Base-by-base conservation (phyloP, 805 yeast species). In the Wickerhamomyces silvicola region DNA sequence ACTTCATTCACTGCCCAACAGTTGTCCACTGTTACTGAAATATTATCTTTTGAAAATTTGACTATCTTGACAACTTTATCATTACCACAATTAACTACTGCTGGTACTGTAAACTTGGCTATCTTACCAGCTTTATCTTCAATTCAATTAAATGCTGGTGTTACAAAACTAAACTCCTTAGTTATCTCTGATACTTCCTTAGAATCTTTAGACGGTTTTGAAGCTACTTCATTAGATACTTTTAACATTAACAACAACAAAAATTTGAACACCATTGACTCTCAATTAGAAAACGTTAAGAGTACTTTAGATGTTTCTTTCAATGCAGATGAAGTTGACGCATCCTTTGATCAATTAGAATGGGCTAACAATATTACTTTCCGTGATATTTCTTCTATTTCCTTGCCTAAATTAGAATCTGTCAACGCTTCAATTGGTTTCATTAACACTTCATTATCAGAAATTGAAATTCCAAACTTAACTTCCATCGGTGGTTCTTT, bases 191-290 rank as follows among this genome's bases (percentile, higher is more conserved):
- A 83, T 65, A 82, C 92, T 44, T 68, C 76, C 47, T 69, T 83
- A 56, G 69, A 69, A 52, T 63, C 79, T 31, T 72, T 83, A 53
- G 73, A 70, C 35, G 92, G 92, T 61, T 68, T 81, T 53, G 66
- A 64, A 39, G 73, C 71, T 31, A 61, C 49, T 52, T 60, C 55
- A 55, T 67, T 56, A 52, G 62, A 55, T 39, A 57, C 56, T 31
- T 79, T 80, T 66, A 70, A 90, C 69, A 74, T 92, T 54, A 88
- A 87, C 87, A 92, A 92, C 81, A 92, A 92, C 78, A 66, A 60
- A 46, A 73, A 79, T 58, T 75, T 92, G 60, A 75, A 69, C 48
- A 60, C 84, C 38, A 73, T 82, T 49, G 72, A 81, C 57, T 78
- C 90, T 32, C 75, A 75, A 42, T 72, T 90, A 57, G 62, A 77